Percentiles rank a stretch among this genome's conserved stretches.
phyloP scores from a whole-genome alignment of 2,329 filamentous ascomycete species.

The Mycosphaerelloides madeirae region DNA sequence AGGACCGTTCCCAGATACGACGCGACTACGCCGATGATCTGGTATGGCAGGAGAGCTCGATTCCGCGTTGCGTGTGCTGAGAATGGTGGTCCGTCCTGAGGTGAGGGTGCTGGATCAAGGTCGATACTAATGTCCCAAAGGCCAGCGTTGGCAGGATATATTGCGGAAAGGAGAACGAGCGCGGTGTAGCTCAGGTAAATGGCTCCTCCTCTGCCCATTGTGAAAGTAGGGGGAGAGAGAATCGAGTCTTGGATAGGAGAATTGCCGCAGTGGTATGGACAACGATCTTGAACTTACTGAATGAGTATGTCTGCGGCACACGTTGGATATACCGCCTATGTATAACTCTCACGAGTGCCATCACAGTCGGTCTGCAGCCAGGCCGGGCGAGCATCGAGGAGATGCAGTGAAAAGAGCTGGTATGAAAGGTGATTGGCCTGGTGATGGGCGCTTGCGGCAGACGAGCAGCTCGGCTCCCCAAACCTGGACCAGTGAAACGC shows the following conservation, averaged over 20 bases:
- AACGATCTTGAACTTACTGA: constrained; percentile 17
- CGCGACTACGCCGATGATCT: constrained; percentile 78
- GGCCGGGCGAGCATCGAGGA: no score
- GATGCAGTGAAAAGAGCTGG: no score
- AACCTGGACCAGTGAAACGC: no score
- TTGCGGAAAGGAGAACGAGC: constrained; percentile 23
- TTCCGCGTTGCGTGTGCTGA: constrained; percentile 58
- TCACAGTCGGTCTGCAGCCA: constrained; percentile 13
- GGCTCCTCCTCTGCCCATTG: constrained; percentile 23
- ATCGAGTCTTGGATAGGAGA: background rate
- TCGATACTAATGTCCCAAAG: constrained; percentile 47
- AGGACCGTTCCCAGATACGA: constrained; percentile 76
- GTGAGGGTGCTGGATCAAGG: constrained; percentile 54
- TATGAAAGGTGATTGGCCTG: no score
- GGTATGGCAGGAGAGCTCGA: constrained; percentile 64
- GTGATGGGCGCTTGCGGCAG: no score
- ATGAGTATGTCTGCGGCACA: constrained; percentile 12
- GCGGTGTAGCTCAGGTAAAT: constrained; percentile 27
- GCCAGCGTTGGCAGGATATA: constrained; percentile 12
- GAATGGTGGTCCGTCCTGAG: constrained; percentile 57
- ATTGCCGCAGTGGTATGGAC: constrained; percentile 1
- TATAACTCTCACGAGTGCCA: constrained; percentile 8
- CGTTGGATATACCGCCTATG: constrained; percentile 12
- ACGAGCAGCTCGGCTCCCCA: no score
- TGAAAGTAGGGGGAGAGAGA: constrained; percentile 1